phyloP scores from a whole-genome alignment of 176 grass and related monocot species.

The Rhynchospora tenuis region DNA sequence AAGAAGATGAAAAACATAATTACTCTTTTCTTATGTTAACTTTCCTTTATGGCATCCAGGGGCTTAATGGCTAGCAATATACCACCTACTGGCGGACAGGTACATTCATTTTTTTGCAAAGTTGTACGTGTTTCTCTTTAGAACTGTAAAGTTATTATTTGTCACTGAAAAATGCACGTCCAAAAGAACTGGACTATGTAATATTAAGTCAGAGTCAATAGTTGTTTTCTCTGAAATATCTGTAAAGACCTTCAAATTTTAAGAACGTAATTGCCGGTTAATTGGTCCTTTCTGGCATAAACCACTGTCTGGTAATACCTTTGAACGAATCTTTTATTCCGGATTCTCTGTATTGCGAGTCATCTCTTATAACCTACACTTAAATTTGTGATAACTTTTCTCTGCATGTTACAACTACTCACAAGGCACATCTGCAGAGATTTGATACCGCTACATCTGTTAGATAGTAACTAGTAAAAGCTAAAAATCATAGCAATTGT shows the following conservation, averaged over 20 bases:
- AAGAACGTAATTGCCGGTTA: neutral
- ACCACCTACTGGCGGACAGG: conserved; percentile 47
- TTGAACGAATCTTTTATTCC: neutral
- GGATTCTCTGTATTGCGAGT: neutral
- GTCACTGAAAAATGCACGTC: neutral
- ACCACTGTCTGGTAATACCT: neutral
- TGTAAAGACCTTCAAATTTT: neutral
- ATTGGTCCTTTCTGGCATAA: neutral
- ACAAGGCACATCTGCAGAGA: neutral
- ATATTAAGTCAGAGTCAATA: neutral
- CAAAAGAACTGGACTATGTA: neutral
- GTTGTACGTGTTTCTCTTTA: neutral
- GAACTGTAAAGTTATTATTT: neutral
- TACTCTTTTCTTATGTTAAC: neutral
- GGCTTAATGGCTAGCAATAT: conserved; percentile 59
- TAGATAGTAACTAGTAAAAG: neutral
- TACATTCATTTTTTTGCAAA: conserved; percentile 12
- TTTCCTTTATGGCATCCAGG: conserved; percentile 27
- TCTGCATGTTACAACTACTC: neutral
- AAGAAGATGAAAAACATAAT: neutral
- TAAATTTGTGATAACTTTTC: neutral
- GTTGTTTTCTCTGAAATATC: neutral
- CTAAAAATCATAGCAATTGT: neutral
- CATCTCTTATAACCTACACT: neutral
- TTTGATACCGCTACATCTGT: neutral